Evolutionary conservation across 2,329 filamentous ascomycete species (phyloP).

Genomic region (Fusarium sp.): DNA sequence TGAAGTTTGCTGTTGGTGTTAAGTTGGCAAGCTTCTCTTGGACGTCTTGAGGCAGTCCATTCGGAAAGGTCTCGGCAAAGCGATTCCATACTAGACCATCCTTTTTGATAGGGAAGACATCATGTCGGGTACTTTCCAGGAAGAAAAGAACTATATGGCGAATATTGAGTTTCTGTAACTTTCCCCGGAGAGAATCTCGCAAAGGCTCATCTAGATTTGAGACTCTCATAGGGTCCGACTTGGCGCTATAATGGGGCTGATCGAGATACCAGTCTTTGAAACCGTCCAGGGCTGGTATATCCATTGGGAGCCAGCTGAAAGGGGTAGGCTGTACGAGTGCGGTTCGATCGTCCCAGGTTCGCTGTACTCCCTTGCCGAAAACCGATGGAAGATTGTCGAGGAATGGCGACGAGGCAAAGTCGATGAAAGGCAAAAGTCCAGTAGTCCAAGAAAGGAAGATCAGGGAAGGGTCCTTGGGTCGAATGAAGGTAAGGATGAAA

Average conservation of each 20-base stretch:
- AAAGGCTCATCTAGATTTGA: conserved; percentile 50
- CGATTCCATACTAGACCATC: conserved; percentile 50
- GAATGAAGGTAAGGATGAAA: conserved; percentile 9
- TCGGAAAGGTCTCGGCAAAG: conserved; percentile 44
- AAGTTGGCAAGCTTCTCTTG: conserved; percentile 40
- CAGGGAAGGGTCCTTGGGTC: conserved; percentile 45
- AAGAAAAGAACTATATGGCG: conserved; percentile 56
- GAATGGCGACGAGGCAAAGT: conserved; percentile 44
- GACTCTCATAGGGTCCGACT: conserved; percentile 52
- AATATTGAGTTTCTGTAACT: conserved; percentile 47
- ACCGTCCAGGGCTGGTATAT: conserved; percentile 14
- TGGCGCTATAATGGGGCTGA: conserved; percentile 49
- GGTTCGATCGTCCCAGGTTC: conserved; percentile 43
- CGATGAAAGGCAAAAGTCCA: conserved; percentile 47
- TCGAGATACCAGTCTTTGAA: conserved; percentile 45
- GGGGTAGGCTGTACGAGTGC: conserved; percentile 38
- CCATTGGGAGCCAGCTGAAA: conserved; percentile 42
- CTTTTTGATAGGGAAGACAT: conserved; percentile 57
- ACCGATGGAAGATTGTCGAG: conserved; percentile 39
- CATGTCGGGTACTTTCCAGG: conserved; percentile 57
- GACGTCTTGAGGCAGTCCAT: conserved; percentile 46
- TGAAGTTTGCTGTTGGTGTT: conserved; percentile 47
- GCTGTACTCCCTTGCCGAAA: conserved; percentile 31
- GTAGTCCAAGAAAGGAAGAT: conserved; percentile 50
- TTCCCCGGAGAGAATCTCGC: conserved; percentile 37